phyloP scores from a whole-genome alignment of 441 rosid species.

The Biscutella laevigata region DNA sequence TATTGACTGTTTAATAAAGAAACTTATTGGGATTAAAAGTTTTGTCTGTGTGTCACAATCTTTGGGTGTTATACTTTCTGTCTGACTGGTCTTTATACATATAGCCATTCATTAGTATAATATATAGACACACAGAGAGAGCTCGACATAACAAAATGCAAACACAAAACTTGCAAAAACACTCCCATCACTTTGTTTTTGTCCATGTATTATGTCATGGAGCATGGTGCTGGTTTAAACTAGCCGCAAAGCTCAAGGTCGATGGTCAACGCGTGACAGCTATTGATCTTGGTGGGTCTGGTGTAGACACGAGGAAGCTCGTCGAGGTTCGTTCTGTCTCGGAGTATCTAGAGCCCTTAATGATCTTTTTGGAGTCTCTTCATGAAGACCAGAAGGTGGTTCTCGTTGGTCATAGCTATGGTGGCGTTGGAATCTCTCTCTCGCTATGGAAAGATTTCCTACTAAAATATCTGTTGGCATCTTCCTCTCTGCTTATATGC shows the following conservation, averaged over 20 bases:
- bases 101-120: no score
- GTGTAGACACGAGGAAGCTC: slow-evolving; percentile 36
- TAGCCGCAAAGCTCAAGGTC: slow-evolving; percentile 27
- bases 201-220: slow-evolving; percentile 62
- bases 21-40: no score
- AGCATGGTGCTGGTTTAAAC: slow-evolving; percentile 77
- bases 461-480: slow-evolving; percentile 40
- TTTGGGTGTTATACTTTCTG: no score
- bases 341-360: slow-evolving; percentile 45
- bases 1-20: no score
- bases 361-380: slow-evolving; percentile 44
- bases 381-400: slow-evolving; percentile 32
- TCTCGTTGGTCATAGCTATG: slow-evolving; percentile 58
- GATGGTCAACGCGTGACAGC: slow-evolving; percentile 48
- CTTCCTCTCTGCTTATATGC: slow-evolving; percentile 49
- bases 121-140: slow-evolving; percentile 7
- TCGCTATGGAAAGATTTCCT: slow-evolving; percentile 58
- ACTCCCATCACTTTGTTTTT: slow-evolving; percentile 40
- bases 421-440: slow-evolving; percentile 38
- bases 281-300: slow-evolving; percentile 51
- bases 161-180: slow-evolving; percentile 22
- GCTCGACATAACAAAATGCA: slow-evolving; percentile 14
- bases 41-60: no score
- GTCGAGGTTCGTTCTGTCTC: slow-evolving; percentile 34
- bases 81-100: no score